Evolutionary conservation across 2,329 filamentous ascomycete species (phyloP), one percentile per base, ranked within the genome.

Genomic region (Hypocreales sp.): DNA sequence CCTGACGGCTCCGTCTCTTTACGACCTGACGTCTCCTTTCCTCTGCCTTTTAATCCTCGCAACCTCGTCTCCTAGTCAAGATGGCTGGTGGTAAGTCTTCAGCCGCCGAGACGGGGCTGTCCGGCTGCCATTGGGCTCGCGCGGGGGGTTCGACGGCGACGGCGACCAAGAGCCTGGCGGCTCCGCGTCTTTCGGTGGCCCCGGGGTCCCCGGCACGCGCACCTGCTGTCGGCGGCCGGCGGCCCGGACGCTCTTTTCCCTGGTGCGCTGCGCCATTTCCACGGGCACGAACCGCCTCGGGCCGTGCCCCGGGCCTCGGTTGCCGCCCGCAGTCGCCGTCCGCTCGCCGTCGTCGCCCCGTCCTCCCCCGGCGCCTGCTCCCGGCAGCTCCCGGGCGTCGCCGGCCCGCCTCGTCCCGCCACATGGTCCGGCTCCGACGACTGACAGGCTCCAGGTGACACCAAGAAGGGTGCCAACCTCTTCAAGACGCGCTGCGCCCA

Each of bases 401-500:
- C n/a, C n/a, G n/a, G n/a, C n/a, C n/a, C n/a, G n/a, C n/a, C n/a
- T n/a, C n/a, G n/a, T n/a, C n/a, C n/a, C n/a, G n/a, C n/a, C n/a
- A n/a, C n/a, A n/a, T n/a, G n/a, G n/a, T n/a, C n/a, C n/a, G n/a
- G n/a, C n/a, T n/a, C n/a, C n/a, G n/a, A n/a, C n/a, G n/a, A n/a
- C n/a, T 20, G 18, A 20, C 22, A 9, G 13, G 15, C 29, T 36
- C 19, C 27, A 93, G 86, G 84, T 70, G 84, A 94, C 61, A 51
- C 67, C 52, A 84, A 86, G 70, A 94, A 94, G 79, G 87, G 87
- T 72, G 87, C 84, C 62, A 81, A 78, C 70, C 82, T 95, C 56
- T 95, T 95, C 83, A 93, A 94, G 76, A 95, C 86, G 45, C 79
- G 90, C 58, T 98, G 90, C 69, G 80, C 82, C 44, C 84, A 94